Percentiles rank a stretch among this genome's conserved stretches.
Evolutionary conservation across 2,329 filamentous ascomycete species (phyloP).

Genomic region (Arthrobotrys entomopaga): DNA sequence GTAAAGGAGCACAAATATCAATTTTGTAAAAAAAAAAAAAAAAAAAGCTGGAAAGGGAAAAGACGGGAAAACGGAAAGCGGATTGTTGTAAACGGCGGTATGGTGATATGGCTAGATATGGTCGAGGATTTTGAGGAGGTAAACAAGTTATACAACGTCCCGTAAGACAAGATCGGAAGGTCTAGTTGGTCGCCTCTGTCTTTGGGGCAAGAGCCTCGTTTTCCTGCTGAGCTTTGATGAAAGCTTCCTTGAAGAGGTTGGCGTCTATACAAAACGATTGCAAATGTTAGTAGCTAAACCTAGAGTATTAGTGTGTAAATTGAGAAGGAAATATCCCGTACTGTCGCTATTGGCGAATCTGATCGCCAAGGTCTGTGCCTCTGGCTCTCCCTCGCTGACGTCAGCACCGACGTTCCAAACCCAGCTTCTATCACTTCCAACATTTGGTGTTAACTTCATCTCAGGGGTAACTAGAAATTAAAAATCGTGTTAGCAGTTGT

Average conservation of each 20-base stretch:
- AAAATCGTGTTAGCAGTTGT: slow-evolving; percentile 55
- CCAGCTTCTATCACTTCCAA: slow-evolving; percentile 97
- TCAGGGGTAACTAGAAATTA: slow-evolving; percentile 81
- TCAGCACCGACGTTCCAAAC: slow-evolving; percentile 98
- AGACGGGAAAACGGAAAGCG: not conserved
- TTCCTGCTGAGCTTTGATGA: slow-evolving; percentile 95
- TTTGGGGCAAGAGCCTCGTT: slow-evolving; percentile 82
- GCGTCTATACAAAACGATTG: slow-evolving; percentile 73
- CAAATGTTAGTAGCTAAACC: not conserved
- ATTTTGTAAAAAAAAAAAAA: slow-evolving; percentile 9
- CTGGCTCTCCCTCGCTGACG: slow-evolving; percentile 96
- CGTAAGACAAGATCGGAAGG: not conserved
- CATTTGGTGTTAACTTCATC: slow-evolving; percentile 98
- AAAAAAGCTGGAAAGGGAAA: not conserved
- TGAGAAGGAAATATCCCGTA: slow-evolving; percentile 66
- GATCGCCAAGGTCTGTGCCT: slow-evolving; percentile 94
- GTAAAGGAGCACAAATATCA: slow-evolving; percentile 22
- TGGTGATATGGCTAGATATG: not conserved
- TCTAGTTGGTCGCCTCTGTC: not conserved
- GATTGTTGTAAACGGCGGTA: not conserved
- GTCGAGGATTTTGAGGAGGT: not conserved
- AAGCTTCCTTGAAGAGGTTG: slow-evolving; percentile 96
- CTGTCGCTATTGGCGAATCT: slow-evolving; percentile 98
- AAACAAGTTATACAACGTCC: not conserved
- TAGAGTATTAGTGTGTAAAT: not conserved